Evolutionary conservation across 2,329 filamentous ascomycete species (phyloP).

Genomic region (Myrmaecium sp.): DNA sequence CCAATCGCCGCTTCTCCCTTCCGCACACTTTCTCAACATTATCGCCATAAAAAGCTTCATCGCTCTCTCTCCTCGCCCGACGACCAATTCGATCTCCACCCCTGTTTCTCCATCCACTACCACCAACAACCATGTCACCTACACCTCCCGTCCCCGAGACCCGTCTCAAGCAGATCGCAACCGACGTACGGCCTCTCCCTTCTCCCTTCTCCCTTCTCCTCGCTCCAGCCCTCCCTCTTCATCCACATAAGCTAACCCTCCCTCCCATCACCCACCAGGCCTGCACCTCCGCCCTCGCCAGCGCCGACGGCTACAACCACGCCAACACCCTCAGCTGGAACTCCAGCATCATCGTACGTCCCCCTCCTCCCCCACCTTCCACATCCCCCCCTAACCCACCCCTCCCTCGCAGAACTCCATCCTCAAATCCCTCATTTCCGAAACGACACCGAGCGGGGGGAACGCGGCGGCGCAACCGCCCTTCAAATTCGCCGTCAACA

Average conservation of each 20-base stretch:
- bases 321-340: slow-evolving; percentile 77
- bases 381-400: slow-evolving; percentile 1
- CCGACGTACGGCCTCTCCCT: slow-evolving; percentile 48
- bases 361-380: slow-evolving; percentile 3
- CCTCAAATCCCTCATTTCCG: slow-evolving; percentile 60
- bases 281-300: slow-evolving; percentile 61
- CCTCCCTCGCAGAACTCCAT: slow-evolving; percentile 45
- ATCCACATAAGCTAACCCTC: slow-evolving; percentile 3
- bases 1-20: too few species aligned
- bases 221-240: slow-evolving; percentile 1
- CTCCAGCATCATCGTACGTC: slow-evolving; percentile 71
- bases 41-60: too few species aligned
- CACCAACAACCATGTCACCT: too few species aligned
- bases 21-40: too few species aligned
- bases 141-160: slow-evolving; percentile 51
- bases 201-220: neutral
- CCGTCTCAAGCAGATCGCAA: slow-evolving; percentile 70
- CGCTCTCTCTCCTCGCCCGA: too few species aligned
- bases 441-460: slow-evolving; percentile 43
- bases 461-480: slow-evolving; percentile 43
- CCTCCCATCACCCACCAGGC: slow-evolving; percentile 37
- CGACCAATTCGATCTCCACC: too few species aligned
- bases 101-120: too few species aligned
- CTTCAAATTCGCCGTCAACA: slow-evolving; percentile 95
- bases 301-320: slow-evolving; percentile 71